Conservation (phyloP, 305 asterid species). For the Salvia sclarea region DNA sequence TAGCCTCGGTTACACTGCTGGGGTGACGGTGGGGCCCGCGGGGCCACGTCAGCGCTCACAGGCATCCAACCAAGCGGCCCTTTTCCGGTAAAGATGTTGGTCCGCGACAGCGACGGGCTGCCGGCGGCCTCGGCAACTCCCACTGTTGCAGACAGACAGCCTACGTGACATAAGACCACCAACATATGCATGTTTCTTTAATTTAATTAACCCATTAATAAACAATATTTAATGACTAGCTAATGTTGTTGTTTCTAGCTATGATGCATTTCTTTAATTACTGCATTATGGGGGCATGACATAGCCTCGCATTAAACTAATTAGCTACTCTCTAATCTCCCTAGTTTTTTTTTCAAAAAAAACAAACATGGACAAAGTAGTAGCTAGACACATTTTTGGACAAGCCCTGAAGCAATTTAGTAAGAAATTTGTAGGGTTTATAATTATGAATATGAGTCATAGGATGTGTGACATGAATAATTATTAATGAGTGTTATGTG, state of each 20-base stretch:
- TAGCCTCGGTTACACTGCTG: not conserved
- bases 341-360: too few relatives aligned
- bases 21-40: constrained; percentile 39
- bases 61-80: constrained; percentile 53
- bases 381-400: not conserved
- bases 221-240: not conserved
- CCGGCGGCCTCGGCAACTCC: constrained; percentile 56
- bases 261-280: not conserved
- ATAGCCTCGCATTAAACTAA: constrained; percentile 12
- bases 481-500: constrained; percentile 7
- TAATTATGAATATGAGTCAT: not conserved
- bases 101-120: constrained; percentile 61
- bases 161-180: constrained; percentile 31
- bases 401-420: not conserved
- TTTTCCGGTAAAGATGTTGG: constrained; percentile 67
- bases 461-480: not conserved
- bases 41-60: constrained; percentile 36
- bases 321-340: not conserved
- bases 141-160: constrained; percentile 39
- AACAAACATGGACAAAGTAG: not conserved
- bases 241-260: not conserved
- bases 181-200: constrained; percentile 28
- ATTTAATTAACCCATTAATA: not conserved
- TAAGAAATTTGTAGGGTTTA: not conserved
- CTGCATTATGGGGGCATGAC: constrained; percentile 29